Conservation (phyloP, 768 basidiomycete genomes). For the Lactarius psammicola region DNA sequence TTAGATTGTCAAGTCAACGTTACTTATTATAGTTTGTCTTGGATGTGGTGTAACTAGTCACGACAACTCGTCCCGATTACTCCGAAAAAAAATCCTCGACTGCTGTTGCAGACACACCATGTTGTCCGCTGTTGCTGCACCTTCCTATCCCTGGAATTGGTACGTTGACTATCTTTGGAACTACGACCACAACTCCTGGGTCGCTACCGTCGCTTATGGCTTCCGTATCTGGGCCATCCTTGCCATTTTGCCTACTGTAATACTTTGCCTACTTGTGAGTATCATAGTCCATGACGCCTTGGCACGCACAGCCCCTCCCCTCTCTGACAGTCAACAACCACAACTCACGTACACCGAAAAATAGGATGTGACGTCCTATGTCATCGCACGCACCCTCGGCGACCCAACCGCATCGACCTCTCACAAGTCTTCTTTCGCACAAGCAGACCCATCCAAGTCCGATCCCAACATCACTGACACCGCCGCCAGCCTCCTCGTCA, state of each 20-base stretch:
- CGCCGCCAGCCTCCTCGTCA: background rate
- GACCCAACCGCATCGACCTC: slow-evolving; percentile 71
- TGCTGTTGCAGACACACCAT: slow-evolving; percentile 8
- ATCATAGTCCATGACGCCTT: slow-evolving; percentile 13
- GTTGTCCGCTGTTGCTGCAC: slow-evolving; percentile 36
- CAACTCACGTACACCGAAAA: background rate
- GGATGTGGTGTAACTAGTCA: slow-evolving; percentile 1
- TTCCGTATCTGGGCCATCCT: slow-evolving; percentile 64
- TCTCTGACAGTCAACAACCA: background rate
- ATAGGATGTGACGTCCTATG: slow-evolving; percentile 79
- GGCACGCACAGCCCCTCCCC: background rate
- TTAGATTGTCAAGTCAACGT: slow-evolving; percentile 1
- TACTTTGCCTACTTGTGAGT: slow-evolving; percentile 67
- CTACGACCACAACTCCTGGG: slow-evolving; percentile 65
- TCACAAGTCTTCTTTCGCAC: slow-evolving; percentile 41
- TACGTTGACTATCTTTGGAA: slow-evolving; percentile 65
- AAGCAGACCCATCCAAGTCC: background rate
- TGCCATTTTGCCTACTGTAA: slow-evolving; percentile 47
- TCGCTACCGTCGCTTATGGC: slow-evolving; percentile 58
- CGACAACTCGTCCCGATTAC: background rate
- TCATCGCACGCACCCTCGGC: slow-evolving; percentile 79
- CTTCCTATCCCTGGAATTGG: slow-evolving; percentile 51
- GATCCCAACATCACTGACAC: background rate
- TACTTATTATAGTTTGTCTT: background rate
- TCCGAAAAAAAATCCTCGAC: background rate